phyloP scores from a whole-genome alignment of 2,329 filamentous ascomycete species.

The Exophiala calicioides region DNA sequence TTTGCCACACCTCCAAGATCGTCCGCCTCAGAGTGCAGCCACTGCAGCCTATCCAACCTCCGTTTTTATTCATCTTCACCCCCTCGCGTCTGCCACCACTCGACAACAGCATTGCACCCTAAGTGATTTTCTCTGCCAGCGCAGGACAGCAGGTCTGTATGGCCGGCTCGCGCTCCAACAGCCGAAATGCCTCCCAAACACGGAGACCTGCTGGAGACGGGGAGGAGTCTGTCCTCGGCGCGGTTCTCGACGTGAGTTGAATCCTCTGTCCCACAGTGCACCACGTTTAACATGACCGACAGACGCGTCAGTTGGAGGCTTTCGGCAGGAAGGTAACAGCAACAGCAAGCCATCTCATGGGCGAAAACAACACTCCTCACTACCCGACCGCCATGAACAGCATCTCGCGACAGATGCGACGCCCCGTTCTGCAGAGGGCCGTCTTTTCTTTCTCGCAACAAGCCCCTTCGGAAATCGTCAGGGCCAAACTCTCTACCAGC shows the following conservation, averaged over 20 bases:
- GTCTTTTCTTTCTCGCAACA: constrained; percentile 90
- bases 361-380: constrained; percentile 59
- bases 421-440: constrained; percentile 80
- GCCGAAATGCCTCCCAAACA: constrained; percentile 49
- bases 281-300: constrained; percentile 18
- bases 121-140: constrained; percentile 1
- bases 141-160: constrained; percentile 34
- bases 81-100: too few relatives aligned
- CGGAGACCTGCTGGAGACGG: constrained; percentile 43
- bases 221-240: constrained; percentile 46
- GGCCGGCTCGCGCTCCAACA: constrained; percentile 41
- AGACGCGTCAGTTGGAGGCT: constrained; percentile 86
- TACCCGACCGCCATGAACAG: constrained; percentile 87
- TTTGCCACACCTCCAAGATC: too few relatives aligned
- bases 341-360: constrained; percentile 88
- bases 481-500: constrained; percentile 81
- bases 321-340: constrained; percentile 94
- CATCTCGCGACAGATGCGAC: constrained; percentile 83
- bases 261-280: neutral
- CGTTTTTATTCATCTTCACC: too few relatives aligned
- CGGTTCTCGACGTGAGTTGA: constrained; percentile 46
- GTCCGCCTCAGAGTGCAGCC: too few relatives aligned
- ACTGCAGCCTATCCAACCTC: too few relatives aligned
- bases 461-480: constrained; percentile 89
- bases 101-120: too few relatives aligned